Conservation (phyloP, 2,329 filamentous ascomycete genomes). For the Pseudogymnoascus sp. region DNA sequence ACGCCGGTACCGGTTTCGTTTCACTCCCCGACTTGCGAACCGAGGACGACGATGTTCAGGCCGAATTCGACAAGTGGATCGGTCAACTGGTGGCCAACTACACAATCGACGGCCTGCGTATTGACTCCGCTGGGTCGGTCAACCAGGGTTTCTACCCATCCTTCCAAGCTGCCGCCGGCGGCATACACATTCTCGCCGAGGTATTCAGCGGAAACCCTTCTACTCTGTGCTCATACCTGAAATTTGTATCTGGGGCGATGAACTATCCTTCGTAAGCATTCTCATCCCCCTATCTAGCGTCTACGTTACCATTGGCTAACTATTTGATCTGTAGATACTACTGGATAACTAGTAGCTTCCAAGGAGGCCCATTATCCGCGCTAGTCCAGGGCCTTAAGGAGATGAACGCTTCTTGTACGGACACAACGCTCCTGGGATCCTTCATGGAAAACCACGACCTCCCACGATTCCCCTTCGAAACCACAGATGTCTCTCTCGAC, state of each 20-base stretch:
- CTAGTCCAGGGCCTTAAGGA: neutral
- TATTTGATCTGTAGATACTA: neutral
- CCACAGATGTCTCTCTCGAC: slow-evolving; percentile 21
- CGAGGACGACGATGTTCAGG: slow-evolving; percentile 31
- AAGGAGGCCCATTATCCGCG: neutral
- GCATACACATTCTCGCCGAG: slow-evolving; percentile 31
- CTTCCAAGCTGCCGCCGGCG: slow-evolving; percentile 28
- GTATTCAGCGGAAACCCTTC: slow-evolving; percentile 31
- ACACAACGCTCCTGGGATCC: slow-evolving; percentile 29
- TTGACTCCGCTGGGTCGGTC: slow-evolving; percentile 35
- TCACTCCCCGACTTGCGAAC: slow-evolving; percentile 39
- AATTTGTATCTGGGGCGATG: slow-evolving; percentile 36
- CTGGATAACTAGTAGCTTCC: neutral
- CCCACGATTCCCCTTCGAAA: slow-evolving; percentile 29
- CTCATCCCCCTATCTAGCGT: slow-evolving; percentile 29
- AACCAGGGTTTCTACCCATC: slow-evolving; percentile 31
- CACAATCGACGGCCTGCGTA: slow-evolving; percentile 33
- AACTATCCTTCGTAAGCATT: slow-evolving; percentile 32
- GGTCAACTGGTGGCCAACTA: slow-evolving; percentile 34
- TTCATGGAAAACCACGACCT: slow-evolving; percentile 38
- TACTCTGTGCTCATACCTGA: slow-evolving; percentile 36
- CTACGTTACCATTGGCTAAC: neutral
- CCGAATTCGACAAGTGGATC: slow-evolving; percentile 33
- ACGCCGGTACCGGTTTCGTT: slow-evolving; percentile 24
- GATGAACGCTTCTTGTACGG: slow-evolving; percentile 24